These are phyloP conservation scores for Paramyrothecium roridum DNA, from an alignment of 2,329 filamentous ascomycete species.

Conservation along the genomic window DNA sequence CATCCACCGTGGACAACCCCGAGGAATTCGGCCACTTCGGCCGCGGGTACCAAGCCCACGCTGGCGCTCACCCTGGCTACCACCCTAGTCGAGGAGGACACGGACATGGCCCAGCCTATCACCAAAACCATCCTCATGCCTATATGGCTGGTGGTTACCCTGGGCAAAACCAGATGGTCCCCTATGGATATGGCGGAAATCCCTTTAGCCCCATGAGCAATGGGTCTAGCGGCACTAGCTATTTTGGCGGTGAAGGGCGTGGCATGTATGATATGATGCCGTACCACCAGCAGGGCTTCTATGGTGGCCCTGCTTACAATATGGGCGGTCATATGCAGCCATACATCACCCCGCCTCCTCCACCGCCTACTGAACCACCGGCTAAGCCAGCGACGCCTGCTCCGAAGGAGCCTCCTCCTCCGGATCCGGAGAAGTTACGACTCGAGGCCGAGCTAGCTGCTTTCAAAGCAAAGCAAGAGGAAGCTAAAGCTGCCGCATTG, in stretches of 20 bases:
- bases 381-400: conserved; percentile 36
- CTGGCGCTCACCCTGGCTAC: conserved; percentile 6
- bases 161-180: conserved; percentile 42
- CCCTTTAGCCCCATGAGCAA: conserved; percentile 42
- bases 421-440: conserved; percentile 57
- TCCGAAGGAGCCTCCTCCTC: conserved; percentile 33
- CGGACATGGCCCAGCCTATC: conserved; percentile 35
- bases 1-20: conserved; percentile 61
- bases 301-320: conserved; percentile 22
- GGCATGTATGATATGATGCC: conserved; percentile 49
- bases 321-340: conserved; percentile 32
- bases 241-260: conserved; percentile 35
- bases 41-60: conserved; percentile 22
- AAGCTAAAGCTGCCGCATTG: conserved; percentile 41
- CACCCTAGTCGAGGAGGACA: conserved; percentile 29
- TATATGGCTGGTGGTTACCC: conserved; percentile 36
- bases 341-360: conserved; percentile 35
- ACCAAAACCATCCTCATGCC: conserved; percentile 45
- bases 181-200: conserved; percentile 36
- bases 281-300: conserved; percentile 37
- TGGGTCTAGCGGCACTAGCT: conserved; percentile 32
- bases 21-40: conserved; percentile 58
- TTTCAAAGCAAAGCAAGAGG: conserved; percentile 43
- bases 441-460: conserved; percentile 57
- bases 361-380: conserved; percentile 39